Evolutionary conservation across 2,329 filamentous ascomycete species (phyloP), one percentile per base, ranked within the genome.

Genomic region (Beauveria scarabaeidicola): DNA sequence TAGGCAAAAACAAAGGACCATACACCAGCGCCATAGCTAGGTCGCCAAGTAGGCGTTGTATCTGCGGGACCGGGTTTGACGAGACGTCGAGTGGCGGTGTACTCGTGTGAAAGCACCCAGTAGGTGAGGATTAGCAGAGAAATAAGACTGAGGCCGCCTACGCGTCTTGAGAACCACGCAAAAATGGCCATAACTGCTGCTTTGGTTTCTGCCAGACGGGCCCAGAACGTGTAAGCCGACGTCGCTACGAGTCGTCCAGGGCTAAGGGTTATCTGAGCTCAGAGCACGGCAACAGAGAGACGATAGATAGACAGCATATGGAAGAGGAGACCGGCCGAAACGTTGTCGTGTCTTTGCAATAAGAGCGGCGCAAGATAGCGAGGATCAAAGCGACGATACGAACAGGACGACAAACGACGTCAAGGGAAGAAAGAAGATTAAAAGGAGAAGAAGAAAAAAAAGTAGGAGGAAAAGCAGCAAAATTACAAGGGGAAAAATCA

Each of bases 1-100:
- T 83, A 84, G 53, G 84, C 78, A 66, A 86, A 87, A 32, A 83
- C 36, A 52, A 77, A 69, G 15, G 81, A 81, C 75, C 75, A 82
- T 52, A 77, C 67, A 36, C 81, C 79, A 43, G 74, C 77, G 29
- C 79, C 78, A 41, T 72, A 66, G 1, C 3, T 69, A 64, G 3
- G 68, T 64, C 15, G 70, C 10, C 43, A 53, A 67, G 48, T 72
- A 68, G 64, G 70, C 63, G 53, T 66, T 66, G 55, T 53, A 15
- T 40, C 51, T 7, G 50, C 1, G 17, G 55, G n/a, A 17, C 23
- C 50, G 19, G 46, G 21, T 9, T 63, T 13, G 63, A 63, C 62
- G 70, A 67, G 63, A 64, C 74, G 64, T 74, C 71, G 56, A 73
- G 70, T 56, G 75, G 73, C 63, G 72, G 69, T 69, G 25, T 76